Base-by-base conservation (phyloP, 23 red algal genomes). In the Gracilaria gracilis region DNA sequence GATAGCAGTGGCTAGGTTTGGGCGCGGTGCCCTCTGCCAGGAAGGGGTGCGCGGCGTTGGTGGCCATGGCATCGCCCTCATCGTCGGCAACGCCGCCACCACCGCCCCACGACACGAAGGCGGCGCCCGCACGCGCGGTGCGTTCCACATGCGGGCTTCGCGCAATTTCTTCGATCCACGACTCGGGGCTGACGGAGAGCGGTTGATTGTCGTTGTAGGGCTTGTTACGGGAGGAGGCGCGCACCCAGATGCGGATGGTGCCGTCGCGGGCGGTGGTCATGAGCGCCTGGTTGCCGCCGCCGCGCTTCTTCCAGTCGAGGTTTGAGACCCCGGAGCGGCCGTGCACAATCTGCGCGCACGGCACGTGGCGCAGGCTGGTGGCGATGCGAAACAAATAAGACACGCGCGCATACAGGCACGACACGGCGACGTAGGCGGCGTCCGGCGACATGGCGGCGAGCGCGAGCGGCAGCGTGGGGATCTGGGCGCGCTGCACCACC, bases 221-320 rank as follows among this genome's bases (percentile, higher is more conserved):
- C 21, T 62, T 65, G 46, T 49, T 67, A 24, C 49, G 46, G 2
- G 54, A 34, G 15, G 66, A 82, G 20, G 84, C 78, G 37, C 88
- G 79, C 8, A 92, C 91, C 91, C 92, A 98, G 25, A 98, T 59
- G 7, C 92, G 85, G 44, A 98, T 44, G 23, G 65, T 92, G 16
- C 95, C 95, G 73, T 98, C 95, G 72, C 62, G 67, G 84, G 94
- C 95, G 9, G 80, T 61, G 28, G 91, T 91, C 72, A 98, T 88
- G n/a, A 98, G 82, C 53, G 95, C 95, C 33, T 82, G 82, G 84
- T 90, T 88, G 34, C 95, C 95, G 17, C 91, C 93, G 23, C 95
- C 90, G 14, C 89, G 57, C 36, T 58, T 75, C 73, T 98, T 98
- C 95, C 95, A 98, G 25, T 94, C 85, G 21, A 93, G 61, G 27